A percentile compares a stretch with the other conserved stretches of the same genome.
Conservation (phyloP, 495 filamentous ascomycete species). For the Apiosordaria backusii region DNA sequence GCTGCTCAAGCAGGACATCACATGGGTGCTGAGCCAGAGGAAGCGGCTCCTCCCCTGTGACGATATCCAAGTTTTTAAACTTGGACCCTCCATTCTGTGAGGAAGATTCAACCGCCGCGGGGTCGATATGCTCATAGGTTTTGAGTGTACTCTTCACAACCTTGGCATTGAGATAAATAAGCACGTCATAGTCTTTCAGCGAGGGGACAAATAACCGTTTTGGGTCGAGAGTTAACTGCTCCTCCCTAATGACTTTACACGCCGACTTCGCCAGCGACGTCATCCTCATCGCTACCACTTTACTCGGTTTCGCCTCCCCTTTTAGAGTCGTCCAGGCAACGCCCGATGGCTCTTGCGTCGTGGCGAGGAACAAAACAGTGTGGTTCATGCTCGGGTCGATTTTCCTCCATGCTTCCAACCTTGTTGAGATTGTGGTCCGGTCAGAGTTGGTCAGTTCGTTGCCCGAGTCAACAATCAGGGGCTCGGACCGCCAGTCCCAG, state of each 20-base stretch:
- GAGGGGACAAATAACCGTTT: constrained; percentile 64
- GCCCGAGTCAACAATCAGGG: constrained; percentile 72
- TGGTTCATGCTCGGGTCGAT: constrained; percentile 86
- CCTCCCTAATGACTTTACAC: constrained; percentile 54
- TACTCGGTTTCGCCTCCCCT: constrained; percentile 52
- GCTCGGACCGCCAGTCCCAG: constrained; percentile 88
- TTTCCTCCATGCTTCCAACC: constrained; percentile 74
- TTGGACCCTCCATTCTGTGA: constrained; percentile 19
- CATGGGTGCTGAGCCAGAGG: constrained; percentile 49
- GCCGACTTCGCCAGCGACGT: constrained; percentile 74
- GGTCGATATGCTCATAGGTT: constrained; percentile 28
- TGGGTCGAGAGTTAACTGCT: constrained; percentile 54
- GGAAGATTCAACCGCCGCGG: constrained; percentile 26
- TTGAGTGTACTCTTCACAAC: constrained; percentile 30
- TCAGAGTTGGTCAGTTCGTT: constrained; percentile 52
- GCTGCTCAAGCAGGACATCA: constrained; percentile 53
- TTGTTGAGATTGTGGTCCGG: constrained; percentile 59
- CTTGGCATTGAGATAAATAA: constrained; percentile 64
- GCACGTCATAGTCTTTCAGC: constrained; percentile 76
- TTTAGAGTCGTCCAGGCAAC: constrained; percentile 71
- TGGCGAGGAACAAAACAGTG: constrained; percentile 75
- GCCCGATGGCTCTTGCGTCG: constrained; percentile 71
- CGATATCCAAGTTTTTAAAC: constrained; percentile 71
- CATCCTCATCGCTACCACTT: constrained; percentile 81
- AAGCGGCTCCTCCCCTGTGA: constrained; percentile 32